Base-by-base conservation (phyloP, 352 stramenopile genomes). In the Phytophthora pinifolia region DNA sequence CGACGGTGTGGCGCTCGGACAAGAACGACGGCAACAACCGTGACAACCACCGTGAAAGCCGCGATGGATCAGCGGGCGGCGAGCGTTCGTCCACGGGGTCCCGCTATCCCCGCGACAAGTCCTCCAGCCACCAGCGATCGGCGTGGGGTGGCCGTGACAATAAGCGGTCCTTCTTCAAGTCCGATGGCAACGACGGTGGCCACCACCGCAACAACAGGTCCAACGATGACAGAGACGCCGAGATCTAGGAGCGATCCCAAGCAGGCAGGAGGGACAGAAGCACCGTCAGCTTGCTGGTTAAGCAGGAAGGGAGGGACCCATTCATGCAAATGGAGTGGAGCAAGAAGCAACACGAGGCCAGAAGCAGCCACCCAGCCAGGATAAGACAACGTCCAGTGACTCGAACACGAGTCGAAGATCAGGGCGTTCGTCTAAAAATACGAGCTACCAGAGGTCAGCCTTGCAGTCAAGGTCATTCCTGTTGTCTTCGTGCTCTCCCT, bases 1-100 rank as follows among this genome's bases (percentile, higher is more conserved):
- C 79, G 65, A 95, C 82, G 20, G 61, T 86, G 33, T 95, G 76
- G 79, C 77, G 82, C 20, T 76, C 74, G 36, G 79, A 85, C 29
- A 82, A 84, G 41, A 77, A 73, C 27, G 61, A 66, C 34, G 63
- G 50, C 15, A 61, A 59, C 54, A 68, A 55, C 37, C 52, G 52
- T 62, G 66, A 29, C 5, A 77, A 71, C 25, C 59, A 66, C 35
- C 61, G 50, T n/a, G 59, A 59, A 51, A 68, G 53, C 37, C 52
- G 52, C 61, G 66, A 71, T 30, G 50, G 45, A 12, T 43, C 51
- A 25, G 49, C 62, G 4, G 44, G 48, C 5, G 55, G 60, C 0
- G 62, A 70, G 10, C 52, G 70, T 31, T 35, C 66, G 42, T 70
- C 57, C 12, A 67, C 65, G n/a, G 63, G 60, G 35, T 72, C 70